These are phyloP conservation scores for Suhomyces sp. DNA, from an alignment of 805 yeast genomes.

Conservation along the genomic window DNA sequence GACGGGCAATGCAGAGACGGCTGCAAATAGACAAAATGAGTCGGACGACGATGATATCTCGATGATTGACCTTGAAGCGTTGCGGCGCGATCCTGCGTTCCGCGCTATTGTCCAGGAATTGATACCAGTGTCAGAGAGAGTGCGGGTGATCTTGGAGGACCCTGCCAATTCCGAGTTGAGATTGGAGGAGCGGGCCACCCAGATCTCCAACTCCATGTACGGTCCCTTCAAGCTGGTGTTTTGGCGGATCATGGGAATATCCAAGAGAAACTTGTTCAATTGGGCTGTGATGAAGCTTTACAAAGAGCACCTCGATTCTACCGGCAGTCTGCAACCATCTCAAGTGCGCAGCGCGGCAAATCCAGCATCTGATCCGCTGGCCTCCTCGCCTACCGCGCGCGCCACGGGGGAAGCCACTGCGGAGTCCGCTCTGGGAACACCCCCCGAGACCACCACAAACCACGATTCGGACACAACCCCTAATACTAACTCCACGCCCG, in stretches of 20 bases:
- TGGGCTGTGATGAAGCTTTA: conserved; percentile 46
- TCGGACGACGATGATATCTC: conserved; percentile 9
- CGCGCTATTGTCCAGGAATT: conserved; percentile 37
- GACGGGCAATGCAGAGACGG: neutral
- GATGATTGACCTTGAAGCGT: conserved; percentile 27
- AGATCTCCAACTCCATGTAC: conserved; percentile 33
- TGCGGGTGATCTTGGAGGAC: conserved; percentile 38
- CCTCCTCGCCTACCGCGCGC: neutral
- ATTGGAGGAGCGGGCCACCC: conserved; percentile 45
- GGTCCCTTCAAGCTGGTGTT: conserved; percentile 35
- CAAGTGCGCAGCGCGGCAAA: neutral
- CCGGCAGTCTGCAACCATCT: neutral
- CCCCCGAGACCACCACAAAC: neutral
- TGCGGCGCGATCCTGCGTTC: conserved; percentile 37
- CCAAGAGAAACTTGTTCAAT: conserved; percentile 45
- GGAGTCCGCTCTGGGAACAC: neutral
- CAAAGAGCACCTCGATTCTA: conserved; percentile 4
- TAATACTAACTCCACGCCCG: neutral
- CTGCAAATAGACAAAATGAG: neutral
- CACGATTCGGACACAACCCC: neutral
- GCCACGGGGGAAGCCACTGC: neutral
- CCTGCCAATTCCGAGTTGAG: conserved; percentile 29
- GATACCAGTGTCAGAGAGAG: conserved; percentile 42
- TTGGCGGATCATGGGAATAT: conserved; percentile 59
- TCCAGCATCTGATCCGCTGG: neutral